Conservation (phyloP, 2,329 filamentous ascomycete genomes). For the Hirsutella minnesotensis region DNA sequence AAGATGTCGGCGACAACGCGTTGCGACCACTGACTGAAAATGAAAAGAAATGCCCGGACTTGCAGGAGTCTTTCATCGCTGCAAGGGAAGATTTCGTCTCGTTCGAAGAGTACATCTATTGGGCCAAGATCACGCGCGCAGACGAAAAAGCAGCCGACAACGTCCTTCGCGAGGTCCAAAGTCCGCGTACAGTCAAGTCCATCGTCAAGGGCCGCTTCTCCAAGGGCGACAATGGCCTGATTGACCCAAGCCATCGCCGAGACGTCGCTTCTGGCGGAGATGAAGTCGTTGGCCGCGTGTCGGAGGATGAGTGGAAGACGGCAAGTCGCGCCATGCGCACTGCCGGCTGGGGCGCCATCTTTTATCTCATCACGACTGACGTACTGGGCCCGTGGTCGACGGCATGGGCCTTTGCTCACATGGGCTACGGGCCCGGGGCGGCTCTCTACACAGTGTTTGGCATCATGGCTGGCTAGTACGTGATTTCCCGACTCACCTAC, state of each 20-base stretch:
- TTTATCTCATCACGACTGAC: conserved; percentile 37
- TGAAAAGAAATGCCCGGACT: no score
- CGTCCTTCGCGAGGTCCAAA: conserved; percentile 1
- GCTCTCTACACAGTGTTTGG: conserved; percentile 29
- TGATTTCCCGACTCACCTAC: no score
- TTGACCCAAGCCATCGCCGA: conserved; percentile 2
- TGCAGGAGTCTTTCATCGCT: no score
- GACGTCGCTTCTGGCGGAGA: neutral
- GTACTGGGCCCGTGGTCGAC: conserved; percentile 31
- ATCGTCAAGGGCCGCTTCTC: no score
- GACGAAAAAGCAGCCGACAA: conserved; percentile 9
- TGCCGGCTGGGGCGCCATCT: conserved; percentile 31
- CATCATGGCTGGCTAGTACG: conserved; percentile 4
- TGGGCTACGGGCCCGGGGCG: conserved; percentile 30
- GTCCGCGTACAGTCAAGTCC: no score
- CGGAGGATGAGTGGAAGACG: conserved; percentile 28
- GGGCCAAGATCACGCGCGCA: conserved; percentile 9
- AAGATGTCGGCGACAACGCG: no score
- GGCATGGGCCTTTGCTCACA: conserved; percentile 17
- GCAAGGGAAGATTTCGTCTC: neutral
- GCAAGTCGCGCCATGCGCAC: conserved; percentile 33
- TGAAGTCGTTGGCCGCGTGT: neutral
- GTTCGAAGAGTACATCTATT: conserved; percentile 12
- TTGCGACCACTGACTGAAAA: no score
- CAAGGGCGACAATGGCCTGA: no score